These are phyloP conservation scores for Comarum palustre DNA, from an alignment of 306 rosid genomes.

Conservation along the genomic window DNA sequence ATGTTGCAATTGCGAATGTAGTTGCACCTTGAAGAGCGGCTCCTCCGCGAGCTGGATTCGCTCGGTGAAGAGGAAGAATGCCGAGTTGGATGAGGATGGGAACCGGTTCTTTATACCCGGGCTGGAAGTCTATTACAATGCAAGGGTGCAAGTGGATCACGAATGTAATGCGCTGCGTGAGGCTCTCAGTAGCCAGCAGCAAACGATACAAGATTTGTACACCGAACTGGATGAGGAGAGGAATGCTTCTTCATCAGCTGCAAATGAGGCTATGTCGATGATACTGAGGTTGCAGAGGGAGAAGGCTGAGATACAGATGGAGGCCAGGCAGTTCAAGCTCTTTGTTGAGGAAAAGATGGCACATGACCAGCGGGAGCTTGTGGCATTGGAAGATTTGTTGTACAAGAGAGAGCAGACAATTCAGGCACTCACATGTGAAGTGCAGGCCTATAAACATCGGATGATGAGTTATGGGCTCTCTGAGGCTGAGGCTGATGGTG, in stretches of 20 bases:
- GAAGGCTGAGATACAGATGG: conserved; percentile 98
- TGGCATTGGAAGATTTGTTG: conserved; percentile 71
- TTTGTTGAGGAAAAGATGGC: conserved; percentile 87
- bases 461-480: conserved; percentile 85
- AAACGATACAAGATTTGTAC: conserved; percentile 64
- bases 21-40: conserved; percentile 45
- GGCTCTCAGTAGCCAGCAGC: conserved; percentile 67
- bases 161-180: conserved; percentile 83
- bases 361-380: conserved; percentile 79
- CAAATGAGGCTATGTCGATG: conserved; percentile 99
- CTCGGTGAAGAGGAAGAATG: conserved; percentile 73
- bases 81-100: conserved; percentile 60
- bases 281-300: conserved; percentile 95
- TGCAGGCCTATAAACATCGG: conserved; percentile 87
- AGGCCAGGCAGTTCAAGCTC: conserved; percentile 89
- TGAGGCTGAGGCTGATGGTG: conserved; percentile 70
- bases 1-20: conserved; percentile 65
- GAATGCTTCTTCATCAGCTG: conserved; percentile 85
- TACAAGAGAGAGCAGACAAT: conserved; percentile 85
- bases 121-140: conserved; percentile 35
- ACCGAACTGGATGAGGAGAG: conserved; percentile 93
- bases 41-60: conserved; percentile 69
- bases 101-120: conserved; percentile 45
- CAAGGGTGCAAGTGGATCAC: conserved; percentile 63
- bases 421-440: conserved; percentile 89